Conservation (phyloP, 345 rosid species). For the Populus alba region DNA sequence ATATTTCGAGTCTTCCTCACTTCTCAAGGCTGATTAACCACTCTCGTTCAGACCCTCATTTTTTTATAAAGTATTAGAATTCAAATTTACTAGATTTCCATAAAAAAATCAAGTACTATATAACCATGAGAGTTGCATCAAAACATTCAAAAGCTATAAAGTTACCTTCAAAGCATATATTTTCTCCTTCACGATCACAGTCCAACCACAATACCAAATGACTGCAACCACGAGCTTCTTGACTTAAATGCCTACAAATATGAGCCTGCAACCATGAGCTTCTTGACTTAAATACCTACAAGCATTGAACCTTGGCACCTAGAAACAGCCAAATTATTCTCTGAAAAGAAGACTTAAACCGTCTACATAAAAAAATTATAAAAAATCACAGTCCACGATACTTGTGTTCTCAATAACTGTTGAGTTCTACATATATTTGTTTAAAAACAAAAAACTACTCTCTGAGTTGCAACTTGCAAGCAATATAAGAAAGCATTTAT, state of each 20-base stretch:
- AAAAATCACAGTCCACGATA: too few relatives aligned
- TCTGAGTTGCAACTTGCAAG: too few relatives aligned
- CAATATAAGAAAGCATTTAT: too few relatives aligned
- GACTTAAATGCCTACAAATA: conserved; percentile 77
- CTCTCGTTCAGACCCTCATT: too few relatives aligned
- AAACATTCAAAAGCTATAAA: background rate
- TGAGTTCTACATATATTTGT: too few relatives aligned
- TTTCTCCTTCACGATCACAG: conserved; percentile 98
- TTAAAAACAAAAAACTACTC: too few relatives aligned
- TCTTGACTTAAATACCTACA: too few relatives aligned
- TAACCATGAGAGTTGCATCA: background rate
- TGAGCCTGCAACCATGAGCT: conserved; percentile 46
- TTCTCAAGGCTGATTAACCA: background rate
- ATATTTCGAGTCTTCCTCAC: background rate
- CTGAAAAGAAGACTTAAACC: too few relatives aligned
- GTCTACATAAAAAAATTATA: too few relatives aligned
- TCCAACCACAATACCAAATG: conserved; percentile 92
- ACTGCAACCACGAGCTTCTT: conserved; percentile 83
- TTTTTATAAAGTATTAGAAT: background rate
- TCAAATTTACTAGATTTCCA: background rate
- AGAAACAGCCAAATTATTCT: too few relatives aligned
- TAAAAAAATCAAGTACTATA: background rate
- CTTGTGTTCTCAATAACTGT: too few relatives aligned
- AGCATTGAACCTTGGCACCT: too few relatives aligned
- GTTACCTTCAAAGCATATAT: conserved; percentile 94